phyloP scores from a whole-genome alignment of 2,329 filamentous ascomycete genomes.

The Amauroascus niger region DNA sequence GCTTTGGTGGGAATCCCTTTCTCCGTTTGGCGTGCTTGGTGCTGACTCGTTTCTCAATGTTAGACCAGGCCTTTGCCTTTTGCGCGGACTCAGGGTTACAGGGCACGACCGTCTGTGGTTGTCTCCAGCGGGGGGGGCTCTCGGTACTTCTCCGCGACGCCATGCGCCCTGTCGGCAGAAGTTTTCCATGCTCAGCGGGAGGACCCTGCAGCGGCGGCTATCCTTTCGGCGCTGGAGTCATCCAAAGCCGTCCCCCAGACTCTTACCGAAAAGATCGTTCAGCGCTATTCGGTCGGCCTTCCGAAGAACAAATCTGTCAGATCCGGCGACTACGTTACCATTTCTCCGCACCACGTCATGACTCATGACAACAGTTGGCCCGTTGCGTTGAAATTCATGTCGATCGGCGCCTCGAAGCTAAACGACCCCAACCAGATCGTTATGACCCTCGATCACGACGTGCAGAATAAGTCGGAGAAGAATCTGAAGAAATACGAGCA shows the following conservation, averaged over 20 bases:
- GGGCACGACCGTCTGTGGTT: not conserved
- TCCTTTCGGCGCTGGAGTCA: constrained; percentile 17
- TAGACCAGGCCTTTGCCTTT: constrained; percentile 6
- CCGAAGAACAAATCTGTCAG: constrained; percentile 63
- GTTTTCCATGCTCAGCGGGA: constrained; percentile 18
- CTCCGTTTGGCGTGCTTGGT: not conserved
- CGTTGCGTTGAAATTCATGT: constrained; percentile 69
- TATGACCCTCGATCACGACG: constrained; percentile 78
- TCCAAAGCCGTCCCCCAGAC: constrained; percentile 54
- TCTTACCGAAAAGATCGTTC: constrained; percentile 85
- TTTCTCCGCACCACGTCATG: constrained; percentile 66
- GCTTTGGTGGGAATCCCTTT: not conserved
- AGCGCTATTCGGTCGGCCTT: constrained; percentile 67
- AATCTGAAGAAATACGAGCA: constrained; percentile 75
- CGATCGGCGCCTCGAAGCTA: constrained; percentile 66
- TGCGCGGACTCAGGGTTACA: constrained; percentile 1
- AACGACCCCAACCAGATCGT: constrained; percentile 65
- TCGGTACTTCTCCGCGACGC: constrained; percentile 13
- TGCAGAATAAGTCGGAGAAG: constrained; percentile 67
- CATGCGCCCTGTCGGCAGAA: constrained; percentile 11
- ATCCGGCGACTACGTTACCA: constrained; percentile 72
- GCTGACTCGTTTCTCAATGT: not conserved
- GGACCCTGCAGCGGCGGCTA: constrained; percentile 15
- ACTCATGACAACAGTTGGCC: constrained; percentile 79
- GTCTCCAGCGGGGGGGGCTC: not conserved